Evolutionary conservation across 805 yeast species (phyloP).

Genomic region (Cyberlindnera lachancei): DNA sequence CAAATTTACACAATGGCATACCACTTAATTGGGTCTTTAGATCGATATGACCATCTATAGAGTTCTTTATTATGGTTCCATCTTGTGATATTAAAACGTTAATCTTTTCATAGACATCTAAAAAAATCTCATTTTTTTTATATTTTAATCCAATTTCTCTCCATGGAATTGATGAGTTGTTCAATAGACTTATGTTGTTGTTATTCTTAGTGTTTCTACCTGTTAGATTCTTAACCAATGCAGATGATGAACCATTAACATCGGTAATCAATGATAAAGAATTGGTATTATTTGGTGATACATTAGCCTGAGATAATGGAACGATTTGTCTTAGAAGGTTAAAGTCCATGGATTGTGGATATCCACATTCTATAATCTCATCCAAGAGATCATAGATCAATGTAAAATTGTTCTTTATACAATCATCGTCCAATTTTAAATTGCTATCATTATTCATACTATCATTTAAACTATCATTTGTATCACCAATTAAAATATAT

Average conservation of each 20-base stretch:
- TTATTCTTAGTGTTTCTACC: not conserved
- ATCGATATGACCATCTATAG: constrained; percentile 68
- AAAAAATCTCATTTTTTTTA: constrained; percentile 70
- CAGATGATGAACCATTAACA: constrained; percentile 6
- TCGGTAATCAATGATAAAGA: too few relatives aligned
- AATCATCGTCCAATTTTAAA: constrained; percentile 35
- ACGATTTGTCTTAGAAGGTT: constrained; percentile 31
- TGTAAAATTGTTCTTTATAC: constrained; percentile 58
- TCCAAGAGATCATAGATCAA: constrained; percentile 71
- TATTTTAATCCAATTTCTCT: constrained; percentile 63
- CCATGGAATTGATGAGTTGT: constrained; percentile 46
- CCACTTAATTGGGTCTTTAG: constrained; percentile 73
- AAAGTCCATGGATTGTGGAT: constrained; percentile 59
- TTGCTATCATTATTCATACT: too few relatives aligned
- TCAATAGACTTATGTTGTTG: too few relatives aligned
- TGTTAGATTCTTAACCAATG: not conserved
- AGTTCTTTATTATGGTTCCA: constrained; percentile 58
- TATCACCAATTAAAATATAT: constrained; percentile 27
- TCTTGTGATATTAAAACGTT: constrained; percentile 60
- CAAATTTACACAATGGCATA: constrained; percentile 77
- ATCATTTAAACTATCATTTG: too few relatives aligned
- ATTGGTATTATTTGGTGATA: too few relatives aligned
- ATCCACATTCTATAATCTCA: constrained; percentile 71
- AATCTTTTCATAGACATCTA: constrained; percentile 71
- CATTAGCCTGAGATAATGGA: too few relatives aligned